phyloP scores from a whole-genome alignment of 176 grass and related monocot species.

The Ampelocalamus luodianensis region DNA sequence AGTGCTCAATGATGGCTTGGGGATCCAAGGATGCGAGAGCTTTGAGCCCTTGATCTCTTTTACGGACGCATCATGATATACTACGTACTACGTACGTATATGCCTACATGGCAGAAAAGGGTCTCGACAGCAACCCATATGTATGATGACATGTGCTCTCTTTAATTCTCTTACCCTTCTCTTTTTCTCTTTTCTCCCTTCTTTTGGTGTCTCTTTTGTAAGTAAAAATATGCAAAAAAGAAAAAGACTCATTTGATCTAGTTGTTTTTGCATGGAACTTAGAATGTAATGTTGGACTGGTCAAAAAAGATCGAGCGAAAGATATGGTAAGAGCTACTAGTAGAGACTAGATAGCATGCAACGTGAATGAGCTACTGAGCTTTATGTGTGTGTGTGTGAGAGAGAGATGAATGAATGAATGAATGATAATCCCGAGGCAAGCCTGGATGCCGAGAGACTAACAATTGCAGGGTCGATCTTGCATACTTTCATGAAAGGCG shows the following conservation, averaged over 20 bases:
- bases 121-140: conserved; percentile 20
- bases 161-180: conserved; percentile 22
- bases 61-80: conserved; percentile 39
- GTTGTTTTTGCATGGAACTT: conserved; percentile 37
- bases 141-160: conserved; percentile 29
- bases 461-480: neutral
- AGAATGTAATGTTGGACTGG: conserved; percentile 46
- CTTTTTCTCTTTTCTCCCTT: conserved; percentile 26
- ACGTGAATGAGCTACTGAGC: neutral
- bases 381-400: conserved; percentile 8
- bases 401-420: neutral
- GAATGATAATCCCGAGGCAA: conserved; percentile 37
- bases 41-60: conserved; percentile 40
- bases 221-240: conserved; percentile 42
- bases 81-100: conserved; percentile 1
- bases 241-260: conserved; percentile 47
- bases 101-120: conserved; percentile 21
- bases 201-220: conserved; percentile 53
- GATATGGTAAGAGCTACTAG: neutral
- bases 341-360: neutral
- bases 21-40: conserved; percentile 60
- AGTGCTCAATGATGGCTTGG: conserved; percentile 39
- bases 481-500: conserved; percentile 22
- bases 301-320: conserved; percentile 48
- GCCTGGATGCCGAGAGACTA: neutral